Evolutionary conservation across 371 early-diverging fungal genomes (phyloP), one percentile per base, ranked within the genome.

Genomic region (Syncephalastrum racemosum): DNA sequence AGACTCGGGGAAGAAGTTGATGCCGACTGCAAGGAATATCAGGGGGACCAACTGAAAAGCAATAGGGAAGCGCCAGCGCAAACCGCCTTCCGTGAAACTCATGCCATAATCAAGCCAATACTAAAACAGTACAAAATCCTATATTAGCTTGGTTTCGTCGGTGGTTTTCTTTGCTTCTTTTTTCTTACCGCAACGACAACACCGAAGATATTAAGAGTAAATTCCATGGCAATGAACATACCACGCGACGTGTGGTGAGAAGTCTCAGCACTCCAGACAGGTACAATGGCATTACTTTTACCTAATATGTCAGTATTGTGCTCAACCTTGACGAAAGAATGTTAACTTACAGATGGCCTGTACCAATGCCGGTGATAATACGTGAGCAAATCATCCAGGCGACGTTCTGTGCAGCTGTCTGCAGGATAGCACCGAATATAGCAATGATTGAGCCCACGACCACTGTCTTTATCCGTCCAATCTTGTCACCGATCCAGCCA

Each of bases 331-430:
- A 31, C 25, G n/a, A 44, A 10, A 46, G 6, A n/a, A 7, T 2
- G 2, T 46, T 19, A 12, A 61, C 67, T 67, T 63, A 73, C 71
- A 77, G 51, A 50, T 71, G 70, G 15, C 77, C 77, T 7, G 72
- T 73, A 8, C 77, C 77, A 47, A 77, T 47, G 20, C 77, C 77
- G 10, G 77, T 73, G 19, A 77, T 71, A 16, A 73, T 63, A 39
- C 77, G 73, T 18, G 70, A 65, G 46, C 65, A 66, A 14, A 73
- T 67, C 70, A 77, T 70, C 77, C 73, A 73, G 27, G 70, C 67
- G 2, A 77, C 59, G 51, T 73, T 73, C 47, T 73, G 71, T 8
- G 73, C 69, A 13, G 65, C 55, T 0, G 71, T 66, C 48, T 77
- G 77, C 19, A 77, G 53, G 42, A 54, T 54, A 36, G 74, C 77